Base-by-base conservation (phyloP, 441 rosid genomes). In the Jatropha multifida region DNA sequence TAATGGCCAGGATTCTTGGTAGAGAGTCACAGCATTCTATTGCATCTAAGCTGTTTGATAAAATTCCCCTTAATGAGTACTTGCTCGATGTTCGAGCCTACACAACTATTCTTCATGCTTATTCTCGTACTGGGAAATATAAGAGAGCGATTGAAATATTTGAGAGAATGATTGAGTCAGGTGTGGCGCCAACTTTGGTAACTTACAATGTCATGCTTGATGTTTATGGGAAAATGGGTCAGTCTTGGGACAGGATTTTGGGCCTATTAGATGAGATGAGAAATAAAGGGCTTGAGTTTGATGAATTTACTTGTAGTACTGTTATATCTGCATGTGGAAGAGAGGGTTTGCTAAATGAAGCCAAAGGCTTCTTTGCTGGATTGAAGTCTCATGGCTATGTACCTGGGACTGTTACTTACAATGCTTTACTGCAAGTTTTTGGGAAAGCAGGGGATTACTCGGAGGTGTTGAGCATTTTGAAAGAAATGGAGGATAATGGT, bases 181-280 rank as follows among this genome's bases (percentile, higher is more conserved):
- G 97, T 4, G 71, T 92, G 76, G 82, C 86, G 12, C 97, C 98
- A 12, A 88, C 89, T 76, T 68, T 94, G 81, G 97, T 94, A 12
- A 94, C 98, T 71, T 94, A 91, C 77, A 94, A 94, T 79, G 94
- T 92, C 69, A 85, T 92, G 88, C 93, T 92, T n/a, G 94, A 92
- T 85, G 97, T 88, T 81, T 91, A 85, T 65, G 97, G 98, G 75
- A 90, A 83, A 79, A 91, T 89, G 97, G 97, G 98, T 59, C 77
- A 93, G 23, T 94, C 98, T 7, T 90, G 95, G 93, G 56, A 77
- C 18, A 88, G 83, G 32, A 90, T 92, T 84, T 78, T 90, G 17
- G 64, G 58, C 3, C 86, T 94, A 54, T 71, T 94, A 80, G 90
- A 89, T 64, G 97, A 91, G 78, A 90, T 94, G 84, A 87, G 81